Evolutionary conservation across 768 basidiomycete species (phyloP).

Genomic region (Termitomyces titanicus): DNA sequence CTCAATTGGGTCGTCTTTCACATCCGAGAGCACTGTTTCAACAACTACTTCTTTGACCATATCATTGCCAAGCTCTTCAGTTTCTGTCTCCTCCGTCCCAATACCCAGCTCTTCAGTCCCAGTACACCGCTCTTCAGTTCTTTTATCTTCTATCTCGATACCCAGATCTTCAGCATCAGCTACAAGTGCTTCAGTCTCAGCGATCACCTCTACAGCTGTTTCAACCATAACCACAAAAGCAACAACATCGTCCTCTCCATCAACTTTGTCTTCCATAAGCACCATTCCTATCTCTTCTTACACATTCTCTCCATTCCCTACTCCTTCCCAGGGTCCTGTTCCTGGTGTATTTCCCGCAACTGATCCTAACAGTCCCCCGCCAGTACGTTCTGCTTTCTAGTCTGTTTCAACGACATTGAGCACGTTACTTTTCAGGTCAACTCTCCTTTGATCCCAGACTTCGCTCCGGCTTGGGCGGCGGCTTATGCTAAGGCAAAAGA

Average conservation of each 20-base stretch:
- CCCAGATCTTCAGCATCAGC: neutral
- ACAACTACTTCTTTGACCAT: neutral
- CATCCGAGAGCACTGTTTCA: neutral
- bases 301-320: conserved; percentile 53
- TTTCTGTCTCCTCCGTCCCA: neutral
- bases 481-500: conserved; percentile 58
- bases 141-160: conserved; percentile 2
- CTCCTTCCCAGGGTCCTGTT: conserved; percentile 52
- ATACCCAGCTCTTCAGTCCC: neutral
- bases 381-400: conserved; percentile 29
- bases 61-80: neutral
- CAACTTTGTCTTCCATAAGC: conserved; percentile 7
- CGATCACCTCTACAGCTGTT: neutral
- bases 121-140: neutral
- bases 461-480: conserved; percentile 51
- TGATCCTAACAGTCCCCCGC: conserved; percentile 55
- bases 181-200: conserved; percentile 2
- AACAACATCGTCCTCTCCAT: conserved; percentile 2
- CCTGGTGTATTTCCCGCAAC: conserved; percentile 50
- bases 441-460: conserved; percentile 39
- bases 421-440: conserved; percentile 23
- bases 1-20: conserved; percentile 1
- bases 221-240: conserved; percentile 1
- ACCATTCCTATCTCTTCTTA: conserved; percentile 12
- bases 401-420: neutral